These are phyloP conservation scores for Zelopaecilomyces penicillatus DNA, from an alignment of 2,329 filamentous ascomycete genomes.

Conservation along the genomic window DNA sequence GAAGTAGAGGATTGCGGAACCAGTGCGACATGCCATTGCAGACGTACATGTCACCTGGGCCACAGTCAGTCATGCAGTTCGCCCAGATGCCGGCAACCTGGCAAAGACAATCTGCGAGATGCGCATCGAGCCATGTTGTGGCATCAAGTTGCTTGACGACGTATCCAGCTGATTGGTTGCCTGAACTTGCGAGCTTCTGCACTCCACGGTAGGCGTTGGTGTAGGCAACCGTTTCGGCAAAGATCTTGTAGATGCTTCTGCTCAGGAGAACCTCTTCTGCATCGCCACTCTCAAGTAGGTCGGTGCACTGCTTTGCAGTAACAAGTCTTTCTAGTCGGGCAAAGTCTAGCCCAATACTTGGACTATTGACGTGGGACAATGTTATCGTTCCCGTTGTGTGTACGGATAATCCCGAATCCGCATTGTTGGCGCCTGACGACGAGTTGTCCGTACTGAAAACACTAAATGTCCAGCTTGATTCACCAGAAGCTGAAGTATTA, in stretches of 20 bases:
- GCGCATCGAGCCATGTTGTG: constrained; percentile 18
- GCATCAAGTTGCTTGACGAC: constrained; percentile 13
- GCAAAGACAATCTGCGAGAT: constrained; percentile 23
- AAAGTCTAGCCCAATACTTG: neutral
- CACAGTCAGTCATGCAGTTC: constrained; percentile 25
- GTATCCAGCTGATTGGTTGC: constrained; percentile 21
- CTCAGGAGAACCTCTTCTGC: constrained; percentile 25
- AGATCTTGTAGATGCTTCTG: constrained; percentile 27
- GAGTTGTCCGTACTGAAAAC: constrained; percentile 1
- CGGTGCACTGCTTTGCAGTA: constrained; percentile 19
- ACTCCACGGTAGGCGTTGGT: constrained; percentile 17
- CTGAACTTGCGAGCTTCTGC: constrained; percentile 18
- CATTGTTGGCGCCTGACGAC: neutral
- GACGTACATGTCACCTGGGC: constrained; percentile 23
- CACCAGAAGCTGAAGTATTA: neutral
- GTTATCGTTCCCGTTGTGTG: constrained; percentile 1
- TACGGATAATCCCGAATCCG: neutral
- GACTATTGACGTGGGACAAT: neutral
- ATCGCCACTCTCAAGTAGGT: constrained; percentile 18
- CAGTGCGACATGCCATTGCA: constrained; percentile 21
- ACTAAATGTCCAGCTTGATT: neutral
- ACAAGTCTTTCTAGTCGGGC: constrained; percentile 16
- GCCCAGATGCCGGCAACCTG: constrained; percentile 29
- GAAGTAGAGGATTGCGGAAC: constrained; percentile 21
- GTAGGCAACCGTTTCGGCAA: constrained; percentile 28